These are phyloP conservation scores for Leptographium galeiforme DNA, from an alignment of 2,329 filamentous ascomycete species.

Conservation along the genomic window DNA sequence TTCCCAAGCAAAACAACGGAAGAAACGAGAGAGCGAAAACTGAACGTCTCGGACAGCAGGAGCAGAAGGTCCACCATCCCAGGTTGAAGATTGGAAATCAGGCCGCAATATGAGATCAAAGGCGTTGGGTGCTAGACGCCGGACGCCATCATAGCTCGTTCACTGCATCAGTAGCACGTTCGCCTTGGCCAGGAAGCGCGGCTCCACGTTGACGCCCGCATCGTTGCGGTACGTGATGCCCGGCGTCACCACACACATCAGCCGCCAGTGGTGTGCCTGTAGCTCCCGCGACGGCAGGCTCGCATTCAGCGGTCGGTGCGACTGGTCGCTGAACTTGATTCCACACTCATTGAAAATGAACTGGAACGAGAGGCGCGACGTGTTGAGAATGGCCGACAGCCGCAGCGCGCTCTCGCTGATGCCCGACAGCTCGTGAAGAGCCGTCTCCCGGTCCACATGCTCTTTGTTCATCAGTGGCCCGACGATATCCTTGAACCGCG, in stretches of 20 bases:
- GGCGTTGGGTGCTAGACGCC: too few species aligned
- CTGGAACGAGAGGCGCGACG: slow-evolving; percentile 20
- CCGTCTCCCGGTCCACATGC: slow-evolving; percentile 19
- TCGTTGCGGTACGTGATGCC: slow-evolving; percentile 41
- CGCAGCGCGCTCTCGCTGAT: slow-evolving; percentile 29
- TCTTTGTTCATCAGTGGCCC: slow-evolving; percentile 30
- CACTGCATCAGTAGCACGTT: slow-evolving; percentile 33
- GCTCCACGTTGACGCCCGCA: slow-evolving; percentile 28
- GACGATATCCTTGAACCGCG: slow-evolving; percentile 20
- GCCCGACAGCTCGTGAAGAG: slow-evolving; percentile 27
- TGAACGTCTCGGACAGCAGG: too few species aligned
- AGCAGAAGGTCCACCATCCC: too few species aligned
- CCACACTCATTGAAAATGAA: slow-evolving; percentile 34
- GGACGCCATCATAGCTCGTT: background rate
- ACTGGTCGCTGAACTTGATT: slow-evolving; percentile 32
- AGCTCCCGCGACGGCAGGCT: slow-evolving; percentile 26
- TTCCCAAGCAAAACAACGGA: background rate
- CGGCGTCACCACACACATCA: slow-evolving; percentile 41
- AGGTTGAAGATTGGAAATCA: too few species aligned
- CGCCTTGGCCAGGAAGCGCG: slow-evolving; percentile 29
- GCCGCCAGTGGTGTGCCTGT: slow-evolving; percentile 35
- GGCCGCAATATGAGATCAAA: background rate
- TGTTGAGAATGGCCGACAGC: slow-evolving; percentile 33
- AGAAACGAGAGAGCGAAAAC: background rate
- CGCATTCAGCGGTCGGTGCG: slow-evolving; percentile 33